phyloP scores from a whole-genome alignment of 176 grass and related monocot genomes.

The Canna indica region DNA sequence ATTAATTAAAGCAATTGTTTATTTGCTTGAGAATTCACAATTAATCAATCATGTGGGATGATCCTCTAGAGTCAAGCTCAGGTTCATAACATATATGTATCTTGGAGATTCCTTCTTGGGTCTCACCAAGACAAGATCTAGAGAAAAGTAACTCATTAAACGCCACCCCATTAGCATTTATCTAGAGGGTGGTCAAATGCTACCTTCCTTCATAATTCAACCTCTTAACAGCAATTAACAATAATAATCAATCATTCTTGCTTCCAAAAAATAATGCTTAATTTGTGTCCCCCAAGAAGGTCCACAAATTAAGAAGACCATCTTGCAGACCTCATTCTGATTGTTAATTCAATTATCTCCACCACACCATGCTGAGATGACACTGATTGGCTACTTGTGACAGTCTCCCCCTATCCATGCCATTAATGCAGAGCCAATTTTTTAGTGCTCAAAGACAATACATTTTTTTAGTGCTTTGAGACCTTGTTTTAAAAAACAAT shows the following conservation, averaged over 20 bases:
- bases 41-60: too few species aligned
- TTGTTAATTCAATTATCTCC: neutral
- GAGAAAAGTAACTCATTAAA: conserved; percentile 25
- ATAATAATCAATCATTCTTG: neutral
- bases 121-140: conserved; percentile 18
- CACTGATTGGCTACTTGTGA: conserved; percentile 11
- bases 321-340: neutral
- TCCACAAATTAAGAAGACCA: neutral
- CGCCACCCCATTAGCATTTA: neutral
- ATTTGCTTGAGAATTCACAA: too few species aligned
- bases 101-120: conserved; percentile 28
- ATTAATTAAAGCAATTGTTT: too few species aligned
- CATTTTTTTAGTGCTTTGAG: neutral
- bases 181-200: conserved; percentile 17
- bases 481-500: too few species aligned
- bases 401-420: conserved; percentile 4
- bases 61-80: neutral
- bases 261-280: neutral
- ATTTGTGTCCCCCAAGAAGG: neutral
- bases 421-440: neutral
- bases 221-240: too few species aligned
- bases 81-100: neutral
- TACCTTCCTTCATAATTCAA: neutral
- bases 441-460: neutral
- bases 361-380: conserved; percentile 8